Evolutionary conservation across 257 asterid species (phyloP), one percentile per base, ranked within the genome.

Genomic region (Solanum medicagineum): DNA sequence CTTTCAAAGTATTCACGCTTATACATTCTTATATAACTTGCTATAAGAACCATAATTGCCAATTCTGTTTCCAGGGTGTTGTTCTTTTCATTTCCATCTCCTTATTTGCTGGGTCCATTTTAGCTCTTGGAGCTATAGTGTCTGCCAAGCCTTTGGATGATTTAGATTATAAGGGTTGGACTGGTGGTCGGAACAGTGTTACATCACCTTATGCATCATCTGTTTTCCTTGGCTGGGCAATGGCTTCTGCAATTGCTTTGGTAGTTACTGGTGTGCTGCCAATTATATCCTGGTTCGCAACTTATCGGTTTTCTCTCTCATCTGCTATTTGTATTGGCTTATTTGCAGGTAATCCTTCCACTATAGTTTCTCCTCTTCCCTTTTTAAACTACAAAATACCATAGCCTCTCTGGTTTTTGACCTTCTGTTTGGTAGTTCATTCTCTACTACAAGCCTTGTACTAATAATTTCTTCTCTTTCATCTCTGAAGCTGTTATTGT

Each of bases 61-160:
- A 54, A 53, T 69, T 68, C 80, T 42, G 79, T 57, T 86, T 80
- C 73, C 94, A 97, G 99, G 98, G 96, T 68, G 85, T 88, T 88
- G 88, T 92, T 88, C 96, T 97, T 88, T 91, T 88, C 88, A 87
- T 94, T 49, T 94, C 94, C 88, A 92, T 97, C 85, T 90, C 91
- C 85, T 86, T 97, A 69, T 97, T 97, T 88, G 87, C 93, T 87
- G 99, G 98, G 88, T 95, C 98, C 55, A 91, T 97, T 53, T 87
- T 95, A 89, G 98, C 95, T 81, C 98, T 97, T 85, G 99, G 99
- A 80, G 98, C 95, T 59, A 94, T 97, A 86, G 93, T 95, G 84
- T 94, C 98, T 85, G 98, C 98, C 82, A 95, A 94, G 92, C 99
- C 99, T 81, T 91, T 97, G 88, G 98, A 95, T 85, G 99, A 92